These are phyloP conservation scores for Mariannaea sp. DNA, from an alignment of 2,329 filamentous ascomycete genomes.

Conservation along the genomic window DNA sequence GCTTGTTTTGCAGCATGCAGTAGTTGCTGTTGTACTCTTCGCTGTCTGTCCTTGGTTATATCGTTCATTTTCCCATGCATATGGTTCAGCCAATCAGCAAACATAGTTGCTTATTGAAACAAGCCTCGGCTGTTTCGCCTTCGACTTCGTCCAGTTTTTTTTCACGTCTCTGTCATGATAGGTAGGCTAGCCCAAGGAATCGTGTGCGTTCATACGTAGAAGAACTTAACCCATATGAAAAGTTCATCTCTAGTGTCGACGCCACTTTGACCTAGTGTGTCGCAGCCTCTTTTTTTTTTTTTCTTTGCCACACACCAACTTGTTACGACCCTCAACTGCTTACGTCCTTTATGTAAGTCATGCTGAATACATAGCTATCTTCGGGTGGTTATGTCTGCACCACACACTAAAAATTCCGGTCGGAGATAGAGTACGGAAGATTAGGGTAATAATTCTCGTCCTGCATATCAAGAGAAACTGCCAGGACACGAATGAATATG, in stretches of 20 bases:
- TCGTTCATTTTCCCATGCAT: background rate
- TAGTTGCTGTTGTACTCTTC: slow-evolving; percentile 5
- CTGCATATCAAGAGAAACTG: slow-evolving; percentile 11
- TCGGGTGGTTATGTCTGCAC: background rate
- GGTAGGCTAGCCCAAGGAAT: too few species aligned
- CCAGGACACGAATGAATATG: background rate
- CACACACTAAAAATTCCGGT: too few species aligned
- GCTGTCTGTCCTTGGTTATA: background rate
- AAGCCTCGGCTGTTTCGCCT: slow-evolving; percentile 16
- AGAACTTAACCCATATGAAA: slow-evolving; percentile 5
- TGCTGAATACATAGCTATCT: too few species aligned
- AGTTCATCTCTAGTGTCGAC: slow-evolving; percentile 24
- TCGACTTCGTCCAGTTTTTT: background rate
- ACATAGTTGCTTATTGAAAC: background rate
- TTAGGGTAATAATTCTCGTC: too few species aligned
- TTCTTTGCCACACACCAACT: slow-evolving; percentile 13
- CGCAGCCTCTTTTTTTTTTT: too few species aligned
- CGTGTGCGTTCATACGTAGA: too few species aligned
- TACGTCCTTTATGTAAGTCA: too few species aligned
- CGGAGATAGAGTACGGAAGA: too few species aligned
- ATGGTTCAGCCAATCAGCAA: slow-evolving; percentile 1
- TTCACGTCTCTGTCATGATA: too few species aligned
- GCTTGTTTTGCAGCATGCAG: background rate
- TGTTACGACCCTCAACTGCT: too few species aligned
- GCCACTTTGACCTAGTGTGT: slow-evolving; percentile 18